These are phyloP conservation scores for Fusarium subglutinans DNA, from an alignment of 2,329 filamentous ascomycete genomes.

Conservation along the genomic window DNA sequence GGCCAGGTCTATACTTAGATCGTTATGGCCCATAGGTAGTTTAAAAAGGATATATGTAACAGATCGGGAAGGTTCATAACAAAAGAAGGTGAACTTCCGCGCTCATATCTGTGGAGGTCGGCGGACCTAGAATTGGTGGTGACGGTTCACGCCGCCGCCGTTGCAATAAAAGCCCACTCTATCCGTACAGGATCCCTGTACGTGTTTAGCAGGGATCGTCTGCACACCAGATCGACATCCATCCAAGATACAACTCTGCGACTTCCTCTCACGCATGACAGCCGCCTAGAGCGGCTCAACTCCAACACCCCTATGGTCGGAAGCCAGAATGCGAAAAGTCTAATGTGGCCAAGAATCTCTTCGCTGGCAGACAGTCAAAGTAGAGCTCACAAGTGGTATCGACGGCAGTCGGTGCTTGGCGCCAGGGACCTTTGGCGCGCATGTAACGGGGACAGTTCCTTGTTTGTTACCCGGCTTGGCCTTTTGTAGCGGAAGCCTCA, in stretches of 20 bases:
- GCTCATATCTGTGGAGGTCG: constrained; percentile 10
- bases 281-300: background rate
- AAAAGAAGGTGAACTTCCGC: background rate
- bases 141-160: constrained; percentile 22
- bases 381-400: background rate
- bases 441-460: constrained; percentile 12
- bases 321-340: background rate
- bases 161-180: constrained; percentile 31
- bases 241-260: constrained; percentile 5
- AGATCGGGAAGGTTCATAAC: constrained; percentile 14
- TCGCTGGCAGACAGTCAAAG: constrained; percentile 2
- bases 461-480: constrained; percentile 13
- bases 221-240: constrained; percentile 27
- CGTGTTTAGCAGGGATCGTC: constrained; percentile 13
- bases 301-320: background rate
- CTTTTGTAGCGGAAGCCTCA: constrained; percentile 5
- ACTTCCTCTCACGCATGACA: background rate
- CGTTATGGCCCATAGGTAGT: background rate
- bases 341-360: constrained; percentile 9
- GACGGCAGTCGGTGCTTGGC: constrained; percentile 20
- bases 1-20: constrained; percentile 29
- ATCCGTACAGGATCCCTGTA: constrained; percentile 3
- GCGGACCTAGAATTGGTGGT: constrained; percentile 6
- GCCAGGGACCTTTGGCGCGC: constrained; percentile 27
- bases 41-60: background rate